Base-by-base conservation (phyloP, 2,329 filamentous ascomycete species). In the Metarhizium brunneum region DNA sequence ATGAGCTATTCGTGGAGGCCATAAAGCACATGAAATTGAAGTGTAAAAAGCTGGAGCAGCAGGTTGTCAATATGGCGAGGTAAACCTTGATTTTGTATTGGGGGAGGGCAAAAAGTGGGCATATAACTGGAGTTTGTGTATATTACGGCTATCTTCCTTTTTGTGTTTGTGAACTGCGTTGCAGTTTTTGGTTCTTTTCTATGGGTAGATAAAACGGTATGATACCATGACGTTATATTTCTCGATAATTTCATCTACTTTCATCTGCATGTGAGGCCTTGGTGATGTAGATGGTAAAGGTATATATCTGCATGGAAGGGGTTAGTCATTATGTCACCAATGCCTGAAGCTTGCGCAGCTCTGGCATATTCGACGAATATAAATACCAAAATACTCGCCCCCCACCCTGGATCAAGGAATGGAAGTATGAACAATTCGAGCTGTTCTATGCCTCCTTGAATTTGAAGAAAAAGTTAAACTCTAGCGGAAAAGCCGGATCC, bases 1-100 rank as follows among this genome's bases (percentile, higher is more conserved):
- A 97, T 65, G 86, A 91, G 72, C 78, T 99, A 61, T 97, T 99
- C 76, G 73, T 99, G 56, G 91, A 97, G 73, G 85, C 90, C 32
- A 81, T 99, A 52, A 88, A 87, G 73, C 77, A 90, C 63, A 74
- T 99, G 59, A 96, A 92, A 76, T 78, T 83, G 64, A 97, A 97
- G 78, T 94, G 89, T 62, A 76, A 84, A 67, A 79, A 80, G 64
- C 78, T 92, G 60, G 85, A 87, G 77, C 77, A 83, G 66, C 86
- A 88, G 66, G 77, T 92, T 65, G 74, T 81, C 61, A 80, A 82
- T 66, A 86, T 87, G 81, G 78, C 76, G 61, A 73, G 76, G 67
- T 81, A 70, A 68, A 14, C 3, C 11, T 16, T 2, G 20, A n/a
- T 52, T 35, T 35, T 35, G 32, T 35, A 35, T 11, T 7, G 32